Evolutionary conservation across 2,329 filamentous ascomycete genomes (phyloP), one percentile per base, ranked within the genome.

Genomic region (Colletotrichum sp.): DNA sequence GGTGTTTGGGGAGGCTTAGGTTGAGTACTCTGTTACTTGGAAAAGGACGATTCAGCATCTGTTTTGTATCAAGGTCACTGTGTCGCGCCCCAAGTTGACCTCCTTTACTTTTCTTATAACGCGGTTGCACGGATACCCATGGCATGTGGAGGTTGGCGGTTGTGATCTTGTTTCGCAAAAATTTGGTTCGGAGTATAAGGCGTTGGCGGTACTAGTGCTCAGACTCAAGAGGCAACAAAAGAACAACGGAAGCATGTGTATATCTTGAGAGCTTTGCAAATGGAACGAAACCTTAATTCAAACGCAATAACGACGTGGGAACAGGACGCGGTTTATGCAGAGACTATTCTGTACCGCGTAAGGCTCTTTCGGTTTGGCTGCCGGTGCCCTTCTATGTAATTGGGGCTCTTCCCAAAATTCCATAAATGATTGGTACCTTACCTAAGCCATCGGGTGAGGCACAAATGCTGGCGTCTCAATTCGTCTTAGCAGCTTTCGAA

Each of bases 1-100:
- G 95, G 95, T 15, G 90, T 93, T 62, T 96, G 94, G 94, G 94
- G 93, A 63, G 94, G 94, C 7, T 80, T 89, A 87, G 86, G 93
- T 85, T 86, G 91, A 86, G 22, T 15, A 34, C 55, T 29, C 22
- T 13, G 22, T 27, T 19, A 27, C 13, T 36, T 29, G 36, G 15
- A 15, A 19, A 16, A 30, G 55, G 27, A n/a, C 22, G 25, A 59
- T 59, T 59, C 55, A 16, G 55, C 15, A 30, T 36, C 29, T 29
- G 29, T n/a, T 34, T 63, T n/a, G 13, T 59, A 27, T 27, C 25
- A 27, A 27, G 55, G 55, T 59, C 22, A 27, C 13, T 30, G 22
- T 59, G 22, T 59, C 55, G 55, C 29, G 55, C 27, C n/a, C n/a
- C n/a, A 22, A 52, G 44, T 25, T 22, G n/a, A 52, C 12, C n/a